Conservation (phyloP, 106 monocot genomes). For the Dioscorea dumetorum region DNA sequence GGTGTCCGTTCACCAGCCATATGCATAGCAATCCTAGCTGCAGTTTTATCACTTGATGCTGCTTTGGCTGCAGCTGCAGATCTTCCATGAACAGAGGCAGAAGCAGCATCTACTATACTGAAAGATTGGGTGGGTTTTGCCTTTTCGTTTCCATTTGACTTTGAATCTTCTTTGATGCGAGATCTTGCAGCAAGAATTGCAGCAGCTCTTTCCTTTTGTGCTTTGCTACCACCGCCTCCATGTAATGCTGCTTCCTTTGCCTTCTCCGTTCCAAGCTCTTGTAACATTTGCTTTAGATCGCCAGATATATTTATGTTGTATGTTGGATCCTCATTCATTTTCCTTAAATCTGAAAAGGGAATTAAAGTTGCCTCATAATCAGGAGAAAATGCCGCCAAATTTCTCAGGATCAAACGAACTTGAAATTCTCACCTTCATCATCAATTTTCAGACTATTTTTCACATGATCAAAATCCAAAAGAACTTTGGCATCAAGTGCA, state of each 20-base stretch:
- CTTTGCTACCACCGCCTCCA: constrained; percentile 95
- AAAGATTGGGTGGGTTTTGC: constrained; percentile 48
- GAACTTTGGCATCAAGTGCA: constrained; percentile 79
- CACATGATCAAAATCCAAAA: constrained; percentile 93
- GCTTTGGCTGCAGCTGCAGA: constrained; percentile 90
- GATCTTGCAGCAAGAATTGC: constrained; percentile 66
- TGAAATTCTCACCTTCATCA: constrained; percentile 65
- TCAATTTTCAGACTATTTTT: constrained; percentile 83
- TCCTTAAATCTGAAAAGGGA: constrained; percentile 45
- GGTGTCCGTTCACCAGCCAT: constrained; percentile 88
- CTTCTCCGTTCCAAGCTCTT: constrained; percentile 86
- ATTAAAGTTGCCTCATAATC: not conserved
- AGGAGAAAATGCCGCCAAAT: not conserved
- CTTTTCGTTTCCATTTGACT: constrained; percentile 37
- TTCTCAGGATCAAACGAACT: not conserved
- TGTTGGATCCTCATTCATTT: constrained; percentile 86
- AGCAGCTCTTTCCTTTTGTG: constrained; percentile 91
- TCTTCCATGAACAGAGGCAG: constrained; percentile 89
- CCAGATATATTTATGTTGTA: constrained; percentile 94
- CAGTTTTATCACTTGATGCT: constrained; percentile 75
- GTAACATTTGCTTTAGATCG: constrained; percentile 96
- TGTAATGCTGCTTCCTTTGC: constrained; percentile 68
- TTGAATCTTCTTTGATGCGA: constrained; percentile 50
- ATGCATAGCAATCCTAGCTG: constrained; percentile 84
- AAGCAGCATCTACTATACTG: constrained; percentile 98